These are phyloP conservation scores for Sporothrix pallida DNA, from an alignment of 2,329 filamentous ascomycete species.

Conservation along the genomic window DNA sequence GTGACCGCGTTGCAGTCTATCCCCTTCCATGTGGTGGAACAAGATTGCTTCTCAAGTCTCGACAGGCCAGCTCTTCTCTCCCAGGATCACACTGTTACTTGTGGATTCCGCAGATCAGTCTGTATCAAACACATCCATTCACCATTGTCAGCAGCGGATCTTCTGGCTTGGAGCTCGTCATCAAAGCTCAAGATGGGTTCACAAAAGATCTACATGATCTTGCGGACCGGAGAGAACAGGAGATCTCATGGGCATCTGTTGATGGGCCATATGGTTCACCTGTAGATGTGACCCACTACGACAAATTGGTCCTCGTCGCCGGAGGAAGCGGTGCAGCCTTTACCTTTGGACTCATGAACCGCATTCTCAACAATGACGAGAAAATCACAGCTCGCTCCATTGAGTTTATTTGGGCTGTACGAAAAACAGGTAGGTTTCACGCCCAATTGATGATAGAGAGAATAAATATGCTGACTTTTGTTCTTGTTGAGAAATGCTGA, in stretches of 20 bases:
- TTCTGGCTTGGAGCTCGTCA: constrained; percentile 56
- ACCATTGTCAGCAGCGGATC: constrained; percentile 58
- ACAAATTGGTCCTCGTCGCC: constrained; percentile 34
- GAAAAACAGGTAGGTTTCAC: not conserved
- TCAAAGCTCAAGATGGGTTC: constrained; percentile 60
- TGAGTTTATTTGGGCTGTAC: constrained; percentile 37
- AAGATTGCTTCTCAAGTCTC: constrained; percentile 51
- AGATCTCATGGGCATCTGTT: constrained; percentile 24
- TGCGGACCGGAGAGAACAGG: constrained; percentile 43
- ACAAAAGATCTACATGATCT: constrained; percentile 56
- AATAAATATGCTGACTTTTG: too few species aligned
- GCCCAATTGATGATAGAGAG: too few species aligned
- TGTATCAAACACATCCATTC: constrained; percentile 64
- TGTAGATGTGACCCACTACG: constrained; percentile 29
- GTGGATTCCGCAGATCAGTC: constrained; percentile 61
- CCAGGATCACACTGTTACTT: constrained; percentile 64
- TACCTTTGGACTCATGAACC: constrained; percentile 35
- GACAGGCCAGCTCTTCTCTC: constrained; percentile 45
- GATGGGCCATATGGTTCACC: constrained; percentile 36
- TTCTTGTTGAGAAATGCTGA: constrained; percentile 4
- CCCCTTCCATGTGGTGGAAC: constrained; percentile 54
- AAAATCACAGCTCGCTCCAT: constrained; percentile 20
- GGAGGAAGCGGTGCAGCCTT: constrained; percentile 37
- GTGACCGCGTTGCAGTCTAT: constrained; percentile 51
- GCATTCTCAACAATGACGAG: constrained; percentile 26